Percentiles rank a stretch among this genome's conserved stretches.
phyloP scores from a whole-genome alignment of 2,329 filamentous ascomycete genomes.

The Drechslerella dactyloides region DNA sequence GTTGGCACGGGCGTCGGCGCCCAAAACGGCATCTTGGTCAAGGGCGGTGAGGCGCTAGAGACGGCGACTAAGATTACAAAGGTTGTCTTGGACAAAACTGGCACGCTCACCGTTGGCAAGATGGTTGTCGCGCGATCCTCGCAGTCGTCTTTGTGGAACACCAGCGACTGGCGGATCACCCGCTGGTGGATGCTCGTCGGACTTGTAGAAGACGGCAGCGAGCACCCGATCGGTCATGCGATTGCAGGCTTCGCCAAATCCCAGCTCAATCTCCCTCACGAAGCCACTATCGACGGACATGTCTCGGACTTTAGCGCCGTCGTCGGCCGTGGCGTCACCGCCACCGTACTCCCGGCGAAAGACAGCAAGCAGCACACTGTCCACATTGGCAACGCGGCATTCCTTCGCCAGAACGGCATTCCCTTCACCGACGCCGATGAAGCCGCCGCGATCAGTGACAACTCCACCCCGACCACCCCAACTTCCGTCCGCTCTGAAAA shows the following conservation, averaged over 20 bases:
- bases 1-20: slow-evolving; percentile 97
- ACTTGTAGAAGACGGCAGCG: slow-evolving; percentile 92
- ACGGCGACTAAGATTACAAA: slow-evolving; percentile 87
- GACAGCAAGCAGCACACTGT: slow-evolving; percentile 76
- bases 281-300: slow-evolving; percentile 79
- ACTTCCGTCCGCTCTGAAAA: slow-evolving; percentile 59
- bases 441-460: slow-evolving; percentile 64
- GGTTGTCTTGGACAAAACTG: slow-evolving; percentile 93
- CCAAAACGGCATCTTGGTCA: slow-evolving; percentile 95
- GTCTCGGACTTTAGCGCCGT: slow-evolving; percentile 82
- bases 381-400: slow-evolving; percentile 81
- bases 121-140: slow-evolving; percentile 84
- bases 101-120: slow-evolving; percentile 89
- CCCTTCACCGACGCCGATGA: slow-evolving; percentile 69
- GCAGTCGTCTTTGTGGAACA: slow-evolving; percentile 72
- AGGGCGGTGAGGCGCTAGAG: slow-evolving; percentile 90
- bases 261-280: slow-evolving; percentile 73
- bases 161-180: slow-evolving; percentile 70
- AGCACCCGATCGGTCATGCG: slow-evolving; percentile 93
- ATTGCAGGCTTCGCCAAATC: slow-evolving; percentile 77
- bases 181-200: slow-evolving; percentile 97
- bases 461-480: slow-evolving; percentile 52
- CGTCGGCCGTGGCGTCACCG: slow-evolving; percentile 84
- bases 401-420: slow-evolving; percentile 74
- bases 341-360: slow-evolving; percentile 77